Evolutionary conservation across 169 alveolate species (phyloP).

Genomic region (Eimeria necatrix): DNA sequence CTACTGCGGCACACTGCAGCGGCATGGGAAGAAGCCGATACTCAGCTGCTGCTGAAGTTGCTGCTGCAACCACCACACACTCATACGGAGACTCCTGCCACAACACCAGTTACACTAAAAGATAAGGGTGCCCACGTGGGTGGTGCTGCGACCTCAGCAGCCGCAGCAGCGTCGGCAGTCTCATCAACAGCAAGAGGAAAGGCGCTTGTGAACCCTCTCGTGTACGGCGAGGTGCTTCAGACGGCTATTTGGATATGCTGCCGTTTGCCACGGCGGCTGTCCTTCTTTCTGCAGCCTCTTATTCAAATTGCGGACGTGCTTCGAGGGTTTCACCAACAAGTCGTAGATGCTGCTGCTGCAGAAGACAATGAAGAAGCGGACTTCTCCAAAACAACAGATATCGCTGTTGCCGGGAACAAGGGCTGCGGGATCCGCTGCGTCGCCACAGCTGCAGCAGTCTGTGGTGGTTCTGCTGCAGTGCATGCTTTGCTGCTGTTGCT

Average conservation of each 20-base stretch:
- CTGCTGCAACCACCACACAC: conserved; percentile 25
- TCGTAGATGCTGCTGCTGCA: neutral
- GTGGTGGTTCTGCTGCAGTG: conserved; percentile 9
- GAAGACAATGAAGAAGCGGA: neutral
- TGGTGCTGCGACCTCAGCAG: neutral
- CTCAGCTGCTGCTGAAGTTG: conserved; percentile 43
- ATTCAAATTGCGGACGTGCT: neutral
- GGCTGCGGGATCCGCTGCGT: conserved; percentile 11
- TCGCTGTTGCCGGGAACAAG: neutral
- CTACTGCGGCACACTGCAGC: conserved; percentile 58
- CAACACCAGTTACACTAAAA: neutral
- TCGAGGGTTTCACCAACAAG: neutral
- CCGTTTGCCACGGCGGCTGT: conserved; percentile 33
- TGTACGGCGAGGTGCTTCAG: conserved; percentile 53
- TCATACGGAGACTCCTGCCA: neutral
- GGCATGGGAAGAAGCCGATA: conserved; percentile 42
- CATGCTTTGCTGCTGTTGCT: conserved; percentile 33
- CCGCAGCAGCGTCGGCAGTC: conserved; percentile 15
- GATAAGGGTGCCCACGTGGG: neutral
- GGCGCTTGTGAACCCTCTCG: neutral
- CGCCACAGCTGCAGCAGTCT: conserved; percentile 4
- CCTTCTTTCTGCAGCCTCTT: neutral
- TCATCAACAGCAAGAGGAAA: neutral
- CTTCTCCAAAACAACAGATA: neutral
- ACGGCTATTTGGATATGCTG: conserved; percentile 3